Evolutionary conservation across 768 basidiomycete species (phyloP).

Genomic region (Tulasnella sp.): DNA sequence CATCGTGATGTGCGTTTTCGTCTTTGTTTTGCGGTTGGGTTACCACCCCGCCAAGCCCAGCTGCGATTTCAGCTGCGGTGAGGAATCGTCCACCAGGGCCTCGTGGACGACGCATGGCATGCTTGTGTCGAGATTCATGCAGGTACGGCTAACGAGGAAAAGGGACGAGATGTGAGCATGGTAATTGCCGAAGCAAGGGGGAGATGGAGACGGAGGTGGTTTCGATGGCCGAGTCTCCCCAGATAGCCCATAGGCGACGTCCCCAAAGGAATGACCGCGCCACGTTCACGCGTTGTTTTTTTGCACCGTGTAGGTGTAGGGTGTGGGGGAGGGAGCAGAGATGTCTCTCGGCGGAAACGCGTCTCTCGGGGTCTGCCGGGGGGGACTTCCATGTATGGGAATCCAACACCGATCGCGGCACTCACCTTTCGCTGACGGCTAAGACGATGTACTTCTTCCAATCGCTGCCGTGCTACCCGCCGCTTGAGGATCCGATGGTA

Average conservation of each 20-base stretch:
- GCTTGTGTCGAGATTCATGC: slow-evolving; percentile 95
- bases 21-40: not conserved
- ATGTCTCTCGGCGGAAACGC: slow-evolving; percentile 3
- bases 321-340: slow-evolving; percentile 15
- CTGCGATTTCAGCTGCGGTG: slow-evolving; percentile 68
- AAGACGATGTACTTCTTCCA: slow-evolving; percentile 90
- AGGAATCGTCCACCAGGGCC: slow-evolving; percentile 97
- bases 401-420: slow-evolving; percentile 1
- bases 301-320: slow-evolving; percentile 13
- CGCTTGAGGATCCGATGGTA: slow-evolving; percentile 98
- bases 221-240: not conserved
- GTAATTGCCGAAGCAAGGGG: slow-evolving; percentile 10
- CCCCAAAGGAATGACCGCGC: not conserved
- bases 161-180: not conserved
- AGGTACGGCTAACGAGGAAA: slow-evolving; percentile 70
- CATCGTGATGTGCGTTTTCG: not conserved
- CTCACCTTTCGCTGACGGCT: slow-evolving; percentile 85
- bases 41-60: not conserved
- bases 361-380: not conserved
- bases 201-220: not conserved
- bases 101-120: slow-evolving; percentile 93
- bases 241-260: not conserved
- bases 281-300: not conserved
- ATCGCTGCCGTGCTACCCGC: slow-evolving; percentile 77
- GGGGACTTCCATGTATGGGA: not conserved